Percentiles rank a stretch among this genome's conserved stretches.
Evolutionary conservation across 108 stramenopile genomes (phyloP).

Genomic region (Craspedostauros australis): DNA sequence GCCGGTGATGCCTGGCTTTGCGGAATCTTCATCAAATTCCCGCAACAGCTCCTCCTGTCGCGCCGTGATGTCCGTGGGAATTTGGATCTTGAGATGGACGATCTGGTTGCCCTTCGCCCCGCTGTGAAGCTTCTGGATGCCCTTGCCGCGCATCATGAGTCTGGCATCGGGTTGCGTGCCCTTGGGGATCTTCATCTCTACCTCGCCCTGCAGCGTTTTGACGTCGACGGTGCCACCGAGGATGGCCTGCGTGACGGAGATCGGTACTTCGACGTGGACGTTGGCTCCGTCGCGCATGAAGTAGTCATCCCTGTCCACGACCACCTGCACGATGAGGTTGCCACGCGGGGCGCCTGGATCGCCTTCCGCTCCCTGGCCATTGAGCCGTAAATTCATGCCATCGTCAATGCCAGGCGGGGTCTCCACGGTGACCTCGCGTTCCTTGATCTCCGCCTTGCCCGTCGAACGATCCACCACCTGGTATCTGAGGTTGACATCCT

Average conservation of each 20-base stretch:
- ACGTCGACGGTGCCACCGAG: conserved; percentile 95
- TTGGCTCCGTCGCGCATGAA: conserved; percentile 85
- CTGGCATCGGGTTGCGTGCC: conserved; percentile 89
- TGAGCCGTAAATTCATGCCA: conserved; percentile 87
- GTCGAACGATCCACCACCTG: conserved; percentile 58
- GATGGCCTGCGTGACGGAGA: conserved; percentile 76
- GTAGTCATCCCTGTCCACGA: conserved; percentile 84
- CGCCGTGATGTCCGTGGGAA: conserved; percentile 81
- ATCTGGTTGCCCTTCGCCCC: conserved; percentile 84
- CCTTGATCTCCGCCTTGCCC: conserved; percentile 64
- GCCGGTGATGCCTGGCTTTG: conserved; percentile 52
- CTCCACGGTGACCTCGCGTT: conserved; percentile 76
- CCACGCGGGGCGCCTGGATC: conserved; percentile 84
- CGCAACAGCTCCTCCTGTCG: conserved; percentile 91
- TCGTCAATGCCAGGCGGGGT: conserved; percentile 92
- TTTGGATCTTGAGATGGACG: conserved; percentile 88
- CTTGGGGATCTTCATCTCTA: conserved; percentile 91
- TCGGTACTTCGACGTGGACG: conserved; percentile 76
- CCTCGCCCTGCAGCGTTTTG: conserved; percentile 89
- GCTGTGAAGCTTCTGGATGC: conserved; percentile 68
- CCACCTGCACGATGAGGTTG: conserved; percentile 83
- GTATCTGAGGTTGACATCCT: conserved; percentile 75
- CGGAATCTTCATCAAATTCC: conserved; percentile 85
- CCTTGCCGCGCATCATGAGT: conserved; percentile 89
- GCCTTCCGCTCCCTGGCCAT: conserved; percentile 90